Evolutionary conservation across 2,329 filamentous ascomycete genomes (phyloP).

Genomic region (Aspergillus luchuensis): DNA sequence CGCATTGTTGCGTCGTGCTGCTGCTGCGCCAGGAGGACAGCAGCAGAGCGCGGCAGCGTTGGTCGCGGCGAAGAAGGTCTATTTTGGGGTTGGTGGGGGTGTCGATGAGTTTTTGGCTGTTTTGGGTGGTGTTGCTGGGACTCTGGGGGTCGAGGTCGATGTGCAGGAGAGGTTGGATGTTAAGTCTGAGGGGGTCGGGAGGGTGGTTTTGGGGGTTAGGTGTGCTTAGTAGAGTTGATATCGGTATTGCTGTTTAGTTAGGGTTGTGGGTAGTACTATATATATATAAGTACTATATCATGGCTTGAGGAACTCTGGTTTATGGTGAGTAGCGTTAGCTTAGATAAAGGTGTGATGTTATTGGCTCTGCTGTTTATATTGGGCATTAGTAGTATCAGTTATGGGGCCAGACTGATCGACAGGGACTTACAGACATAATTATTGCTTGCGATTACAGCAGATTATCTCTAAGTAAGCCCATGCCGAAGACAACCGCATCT

Average conservation of each 20-base stretch:
- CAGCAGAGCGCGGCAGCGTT: constrained; percentile 49
- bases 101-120: constrained; percentile 59
- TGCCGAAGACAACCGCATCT: too few species aligned
- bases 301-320: too few species aligned
- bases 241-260: too few species aligned
- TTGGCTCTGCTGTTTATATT: not conserved
- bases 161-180: constrained; percentile 40
- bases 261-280: too few species aligned
- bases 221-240: too few species aligned
- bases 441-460: not conserved
- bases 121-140: constrained; percentile 29
- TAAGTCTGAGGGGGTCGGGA: constrained; percentile 47
- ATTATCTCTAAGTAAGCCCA: too few species aligned
- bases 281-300: too few species aligned
- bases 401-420: not conserved
- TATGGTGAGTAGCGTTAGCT: not conserved
- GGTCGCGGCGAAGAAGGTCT: constrained; percentile 65
- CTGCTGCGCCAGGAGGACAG: constrained; percentile 18
- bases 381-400: not conserved
- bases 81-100: constrained; percentile 68
- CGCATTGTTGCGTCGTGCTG: constrained; percentile 47
- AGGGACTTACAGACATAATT: not conserved
- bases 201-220: constrained; percentile 43
- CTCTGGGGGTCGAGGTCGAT: constrained; percentile 31
- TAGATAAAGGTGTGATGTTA: constrained; percentile 4